Evolutionary conservation across 1,284 basidiomycete species (phyloP).

Genomic region (Melampsora medusae): DNA sequence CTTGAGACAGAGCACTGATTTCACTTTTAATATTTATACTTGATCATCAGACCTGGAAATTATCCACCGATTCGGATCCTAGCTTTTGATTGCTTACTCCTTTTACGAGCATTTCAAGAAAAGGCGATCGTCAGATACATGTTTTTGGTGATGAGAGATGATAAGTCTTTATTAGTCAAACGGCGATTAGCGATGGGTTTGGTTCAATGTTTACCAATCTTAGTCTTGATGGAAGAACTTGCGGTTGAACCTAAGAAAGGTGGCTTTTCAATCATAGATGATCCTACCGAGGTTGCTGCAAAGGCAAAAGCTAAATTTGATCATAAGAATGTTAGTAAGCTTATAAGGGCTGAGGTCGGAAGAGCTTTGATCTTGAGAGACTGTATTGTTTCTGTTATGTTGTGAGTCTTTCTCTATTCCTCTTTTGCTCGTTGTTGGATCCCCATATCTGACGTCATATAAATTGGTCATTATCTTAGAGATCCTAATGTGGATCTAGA

Average conservation of each 20-base stretch:
- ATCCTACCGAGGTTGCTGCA: constrained; percentile 69
- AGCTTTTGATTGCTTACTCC: constrained; percentile 88
- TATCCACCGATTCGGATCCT: constrained; percentile 84
- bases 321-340: constrained; percentile 74
- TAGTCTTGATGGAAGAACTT: constrained; percentile 86
- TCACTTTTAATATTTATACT: constrained; percentile 15
- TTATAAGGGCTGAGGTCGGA: constrained; percentile 77
- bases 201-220: constrained; percentile 80
- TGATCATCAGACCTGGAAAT: constrained; percentile 73
- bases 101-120: constrained; percentile 67
- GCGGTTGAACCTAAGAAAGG: constrained; percentile 60
- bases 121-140: constrained; percentile 77
- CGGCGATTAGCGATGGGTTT: constrained; percentile 81
- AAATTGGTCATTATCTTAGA: constrained; percentile 56
- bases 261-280: constrained; percentile 59
- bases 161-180: constrained; percentile 76
- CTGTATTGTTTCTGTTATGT: constrained; percentile 72
- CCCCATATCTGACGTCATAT: neutral
- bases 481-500: constrained; percentile 74
- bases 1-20: constrained; percentile 37
- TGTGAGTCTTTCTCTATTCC: constrained; percentile 61
- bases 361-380: constrained; percentile 76
- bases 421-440: neutral
- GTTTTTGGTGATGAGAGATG: constrained; percentile 80
- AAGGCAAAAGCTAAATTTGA: constrained; percentile 66